A percentile compares a stretch with the other conserved stretches of the same genome.
phyloP scores from a whole-genome alignment of 2,329 filamentous ascomycete species.

The Fusarium sp. region DNA sequence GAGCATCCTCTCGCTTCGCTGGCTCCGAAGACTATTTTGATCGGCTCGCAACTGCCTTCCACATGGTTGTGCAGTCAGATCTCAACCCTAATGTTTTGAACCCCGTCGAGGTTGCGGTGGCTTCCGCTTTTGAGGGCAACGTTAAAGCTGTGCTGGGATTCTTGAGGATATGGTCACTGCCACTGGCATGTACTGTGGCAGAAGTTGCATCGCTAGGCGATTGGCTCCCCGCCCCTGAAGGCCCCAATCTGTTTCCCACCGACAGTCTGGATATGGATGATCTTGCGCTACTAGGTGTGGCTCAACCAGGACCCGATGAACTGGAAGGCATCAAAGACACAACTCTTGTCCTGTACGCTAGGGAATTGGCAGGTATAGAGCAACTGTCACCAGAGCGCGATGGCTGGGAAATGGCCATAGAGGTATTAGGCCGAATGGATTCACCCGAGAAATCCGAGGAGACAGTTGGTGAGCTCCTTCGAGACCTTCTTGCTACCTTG shows the following conservation, averaged over 20 bases:
- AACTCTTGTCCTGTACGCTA: conserved; percentile 81
- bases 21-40: conserved; percentile 78
- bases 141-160: conserved; percentile 80
- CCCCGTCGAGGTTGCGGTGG: conserved; percentile 82
- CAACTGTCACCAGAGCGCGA: conserved; percentile 66
- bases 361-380: conserved; percentile 70
- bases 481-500: conserved; percentile 70
- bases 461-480: conserved; percentile 78
- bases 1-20: conserved; percentile 57
- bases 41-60: conserved; percentile 78
- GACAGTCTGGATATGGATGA: conserved; percentile 84
- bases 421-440: conserved; percentile 85
- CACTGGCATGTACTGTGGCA: conserved; percentile 80
- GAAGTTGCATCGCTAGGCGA: conserved; percentile 86
- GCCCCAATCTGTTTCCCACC: conserved; percentile 63
- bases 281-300: conserved; percentile 82
- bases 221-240: conserved; percentile 73
- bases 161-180: conserved; percentile 82
- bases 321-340: conserved; percentile 80
- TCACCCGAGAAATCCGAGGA: conserved; percentile 77
- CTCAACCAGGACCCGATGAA: conserved; percentile 68
- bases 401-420: conserved; percentile 91
- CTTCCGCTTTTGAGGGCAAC: conserved; percentile 85
- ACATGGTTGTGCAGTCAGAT: conserved; percentile 74
- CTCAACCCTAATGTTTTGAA: conserved; percentile 83